phyloP scores from a whole-genome alignment of 768 basidiomycete species.

The Tylopilus balloui region DNA sequence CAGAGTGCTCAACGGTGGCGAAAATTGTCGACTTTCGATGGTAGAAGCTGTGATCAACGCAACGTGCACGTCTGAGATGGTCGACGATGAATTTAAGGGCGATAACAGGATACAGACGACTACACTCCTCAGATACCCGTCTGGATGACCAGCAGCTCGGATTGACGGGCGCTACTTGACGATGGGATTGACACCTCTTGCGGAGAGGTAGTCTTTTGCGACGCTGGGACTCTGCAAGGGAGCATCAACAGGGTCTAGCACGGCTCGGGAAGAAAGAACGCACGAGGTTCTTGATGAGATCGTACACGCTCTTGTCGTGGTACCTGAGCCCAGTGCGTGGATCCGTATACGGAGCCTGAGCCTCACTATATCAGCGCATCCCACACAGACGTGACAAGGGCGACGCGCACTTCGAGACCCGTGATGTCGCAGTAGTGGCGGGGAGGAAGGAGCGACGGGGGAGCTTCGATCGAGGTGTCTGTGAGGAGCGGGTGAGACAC shows the following conservation, averaged over 20 bases:
- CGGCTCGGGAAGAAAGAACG: slow-evolving; percentile 6
- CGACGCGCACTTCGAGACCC: slow-evolving; percentile 58
- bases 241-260: not conserved
- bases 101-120: not conserved
- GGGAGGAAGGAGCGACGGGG: slow-evolving; percentile 74
- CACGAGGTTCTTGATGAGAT: slow-evolving; percentile 72
- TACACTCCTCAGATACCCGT: not conserved
- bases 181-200: slow-evolving; percentile 46
- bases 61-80: not conserved
- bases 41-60: not conserved
- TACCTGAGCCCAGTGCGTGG: slow-evolving; percentile 76
- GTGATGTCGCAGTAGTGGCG: slow-evolving; percentile 84
- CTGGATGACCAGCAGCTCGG: not conserved
- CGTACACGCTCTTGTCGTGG: slow-evolving; percentile 85
- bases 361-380: not conserved
- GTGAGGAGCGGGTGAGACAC: not conserved
- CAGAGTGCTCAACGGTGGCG: no score
- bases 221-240: slow-evolving; percentile 48
- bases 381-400: not conserved
- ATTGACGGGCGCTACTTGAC: slow-evolving; percentile 34
- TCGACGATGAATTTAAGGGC: not conserved
- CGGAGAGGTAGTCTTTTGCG: slow-evolving; percentile 74
- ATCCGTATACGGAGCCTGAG: slow-evolving; percentile 73
- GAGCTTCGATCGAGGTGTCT: slow-evolving; percentile 83
- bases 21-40: not conserved